Evolutionary conservation across 225 moss, liverwort and hornwort genomes (phyloP).

Genomic region (Polytrichum formosum): DNA sequence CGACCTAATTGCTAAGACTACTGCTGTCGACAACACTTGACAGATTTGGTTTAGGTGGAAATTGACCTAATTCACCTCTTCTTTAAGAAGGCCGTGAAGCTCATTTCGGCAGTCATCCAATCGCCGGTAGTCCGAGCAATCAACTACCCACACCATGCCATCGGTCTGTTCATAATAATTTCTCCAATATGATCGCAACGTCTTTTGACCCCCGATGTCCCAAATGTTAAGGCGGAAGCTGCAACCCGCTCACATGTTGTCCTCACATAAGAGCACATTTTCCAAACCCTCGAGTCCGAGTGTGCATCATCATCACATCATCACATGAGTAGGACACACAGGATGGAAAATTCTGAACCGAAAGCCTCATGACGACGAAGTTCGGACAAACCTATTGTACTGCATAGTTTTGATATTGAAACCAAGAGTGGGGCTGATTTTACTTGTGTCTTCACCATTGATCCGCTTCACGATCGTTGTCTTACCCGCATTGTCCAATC

Average conservation of each 20-base stretch:
- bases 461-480: slow-evolving; percentile 97
- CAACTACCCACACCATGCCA: slow-evolving; percentile 99
- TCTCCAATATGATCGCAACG: slow-evolving; percentile 91
- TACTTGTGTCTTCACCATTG: slow-evolving; percentile 95
- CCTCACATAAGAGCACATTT: slow-evolving; percentile 3
- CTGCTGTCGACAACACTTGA: neutral
- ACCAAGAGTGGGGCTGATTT: slow-evolving; percentile 95
- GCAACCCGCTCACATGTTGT: slow-evolving; percentile 5
- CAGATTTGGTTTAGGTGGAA: neutral
- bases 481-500: slow-evolving; percentile 96
- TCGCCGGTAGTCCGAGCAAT: slow-evolving; percentile 85
- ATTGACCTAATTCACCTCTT: slow-evolving; percentile 51
- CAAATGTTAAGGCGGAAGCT: slow-evolving; percentile 97
- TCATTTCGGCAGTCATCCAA: slow-evolving; percentile 88
- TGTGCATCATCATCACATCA: neutral
- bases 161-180: slow-evolving; percentile 99
- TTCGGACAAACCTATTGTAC: slow-evolving; percentile 59
- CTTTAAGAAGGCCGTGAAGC: slow-evolving; percentile 85
- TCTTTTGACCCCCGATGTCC: slow-evolving; percentile 98
- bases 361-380: neutral
- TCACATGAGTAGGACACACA: neutral
- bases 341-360: slow-evolving; percentile 1
- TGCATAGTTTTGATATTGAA: slow-evolving; percentile 99
- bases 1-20: neutral
- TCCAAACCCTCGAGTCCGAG: neutral